Evolutionary conservation across 345 rosid genomes (phyloP), one percentile per base, ranked within the genome.

Genomic region (Lenwebbia sp.): DNA sequence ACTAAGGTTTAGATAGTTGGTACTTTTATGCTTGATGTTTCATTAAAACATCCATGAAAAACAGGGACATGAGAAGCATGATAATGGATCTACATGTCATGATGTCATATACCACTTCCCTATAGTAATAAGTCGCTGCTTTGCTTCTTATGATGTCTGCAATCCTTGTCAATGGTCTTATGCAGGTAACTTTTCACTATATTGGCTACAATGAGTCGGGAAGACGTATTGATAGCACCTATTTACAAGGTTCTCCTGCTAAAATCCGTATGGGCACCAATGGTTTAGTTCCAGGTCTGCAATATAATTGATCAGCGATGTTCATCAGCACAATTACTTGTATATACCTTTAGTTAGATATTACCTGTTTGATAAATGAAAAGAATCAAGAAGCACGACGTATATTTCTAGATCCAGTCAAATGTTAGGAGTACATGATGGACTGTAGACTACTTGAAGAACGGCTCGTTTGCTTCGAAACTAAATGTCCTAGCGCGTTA

Each of bases 191-290:
- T 25, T 97, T 97, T 89, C 96, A 96, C 56, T 96, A 97, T 60
- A 86, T 93, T 83, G 99, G 99, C 60, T 97, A 97, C 83, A 97
- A 95, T 78, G 99, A 97, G 91, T 96, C 99, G 0, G 98, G 98
- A 53, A 92, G 99, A 17, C 90, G 99, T 60, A 97, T 97, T 82
- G 99, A 97, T 82, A 97, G 98, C 91, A 96, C 96, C 78, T 97
- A 97, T 84, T 86, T 94, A 41, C 98, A 97, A 65, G 98, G 98
- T 30, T 76, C 96, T 86, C 99, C 99, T 58, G 99, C 98, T 86
- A 96, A 87, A 84, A 95, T 97, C 84, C 98, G 97, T 58, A 41
- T 96, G 92, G 99, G 99, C 86, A 96, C 93, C 83, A 96, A 94
- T 88, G 95, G 96, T 28, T 91, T 97, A 86, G 97, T 97, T 90